phyloP scores from a whole-genome alignment of 108 stramenopile genomes.

The Cyclotella kingstonii region DNA sequence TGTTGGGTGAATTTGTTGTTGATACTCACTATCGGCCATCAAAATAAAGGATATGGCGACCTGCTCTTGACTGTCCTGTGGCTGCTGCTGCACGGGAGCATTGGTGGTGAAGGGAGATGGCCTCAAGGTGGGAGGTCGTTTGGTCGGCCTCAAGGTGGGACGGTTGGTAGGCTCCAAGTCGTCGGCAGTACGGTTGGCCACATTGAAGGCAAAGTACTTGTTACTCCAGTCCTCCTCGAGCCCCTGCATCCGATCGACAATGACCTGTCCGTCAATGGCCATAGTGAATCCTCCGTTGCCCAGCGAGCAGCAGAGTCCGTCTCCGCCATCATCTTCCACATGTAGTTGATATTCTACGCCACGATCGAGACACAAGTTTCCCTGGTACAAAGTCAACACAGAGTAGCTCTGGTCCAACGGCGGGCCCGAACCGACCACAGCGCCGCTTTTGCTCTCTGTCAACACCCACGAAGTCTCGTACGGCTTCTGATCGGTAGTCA shows the following conservation, averaged over 20 bases:
- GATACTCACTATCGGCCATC: conserved; percentile 10
- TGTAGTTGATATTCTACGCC: neutral
- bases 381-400: neutral
- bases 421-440: neutral
- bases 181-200: neutral
- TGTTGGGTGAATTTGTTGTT: too few species aligned
- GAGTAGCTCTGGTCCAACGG: neutral
- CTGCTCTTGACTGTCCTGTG: neutral
- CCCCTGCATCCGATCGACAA: neutral
- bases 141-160: neutral
- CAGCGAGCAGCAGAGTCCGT: conserved; percentile 6
- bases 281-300: conserved; percentile 6
- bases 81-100: neutral
- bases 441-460: neutral
- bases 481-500: neutral
- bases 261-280: neutral
- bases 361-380: neutral
- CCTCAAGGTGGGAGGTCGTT: neutral
- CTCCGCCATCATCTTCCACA: neutral
- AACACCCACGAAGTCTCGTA: neutral
- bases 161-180: neutral
- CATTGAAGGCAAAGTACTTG: neutral
- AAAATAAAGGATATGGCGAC: conserved; percentile 3
- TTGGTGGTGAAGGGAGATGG: neutral
- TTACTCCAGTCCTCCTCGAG: neutral